These are phyloP conservation scores for Neurospora sp. DNA, from an alignment of 2,329 filamentous ascomycete genomes.

Conservation along the genomic window DNA sequence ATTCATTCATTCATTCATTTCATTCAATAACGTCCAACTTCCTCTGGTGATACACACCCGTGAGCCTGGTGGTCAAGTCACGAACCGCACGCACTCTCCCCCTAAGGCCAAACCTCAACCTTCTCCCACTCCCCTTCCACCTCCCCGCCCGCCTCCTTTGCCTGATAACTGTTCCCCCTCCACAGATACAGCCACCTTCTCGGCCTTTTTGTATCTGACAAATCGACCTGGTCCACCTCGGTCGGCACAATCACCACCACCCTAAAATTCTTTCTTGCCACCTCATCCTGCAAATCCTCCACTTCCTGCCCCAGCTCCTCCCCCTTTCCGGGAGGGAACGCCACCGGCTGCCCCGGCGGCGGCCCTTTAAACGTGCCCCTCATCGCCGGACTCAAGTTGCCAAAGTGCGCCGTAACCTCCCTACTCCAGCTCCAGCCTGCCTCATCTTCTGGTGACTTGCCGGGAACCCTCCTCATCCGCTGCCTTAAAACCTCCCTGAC, in stretches of 20 bases:
- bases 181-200: constrained; percentile 60
- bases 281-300: constrained; percentile 56
- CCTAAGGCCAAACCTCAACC: constrained; percentile 59
- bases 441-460: constrained; percentile 22
- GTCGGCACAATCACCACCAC: constrained; percentile 74
- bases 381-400: constrained; percentile 74
- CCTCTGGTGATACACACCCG: background rate
- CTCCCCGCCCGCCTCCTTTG: constrained; percentile 22
- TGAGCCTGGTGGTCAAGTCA: background rate
- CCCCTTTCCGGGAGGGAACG: constrained; percentile 34
- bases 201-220: constrained; percentile 54
- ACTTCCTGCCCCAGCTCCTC: constrained; percentile 52
- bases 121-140: constrained; percentile 50
- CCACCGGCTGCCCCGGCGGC: constrained; percentile 52
- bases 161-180: constrained; percentile 29
- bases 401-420: constrained; percentile 82
- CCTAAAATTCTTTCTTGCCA: constrained; percentile 67
- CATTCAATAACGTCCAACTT: background rate
- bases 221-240: constrained; percentile 64
- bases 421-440: constrained; percentile 64
- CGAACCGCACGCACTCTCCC: background rate
- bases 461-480: constrained; percentile 48
- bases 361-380: constrained; percentile 67
- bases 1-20: background rate
- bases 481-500: constrained; percentile 44